Base-by-base conservation (phyloP, 2,329 filamentous ascomycete species). In the Curvularia lunata region DNA sequence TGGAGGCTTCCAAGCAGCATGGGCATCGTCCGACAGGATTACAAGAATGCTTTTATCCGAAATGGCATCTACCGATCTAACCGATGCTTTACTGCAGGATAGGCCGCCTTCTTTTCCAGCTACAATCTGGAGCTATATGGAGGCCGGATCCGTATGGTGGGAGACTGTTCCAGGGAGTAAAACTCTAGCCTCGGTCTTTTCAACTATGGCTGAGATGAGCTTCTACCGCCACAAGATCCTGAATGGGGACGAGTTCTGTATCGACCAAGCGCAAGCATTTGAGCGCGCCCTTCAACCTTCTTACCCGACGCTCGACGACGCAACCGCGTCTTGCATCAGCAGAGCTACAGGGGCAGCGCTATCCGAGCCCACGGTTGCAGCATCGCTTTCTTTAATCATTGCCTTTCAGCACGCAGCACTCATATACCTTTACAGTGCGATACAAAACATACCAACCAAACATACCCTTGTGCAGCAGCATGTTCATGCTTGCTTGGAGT, bases 1-100 rank as follows among this genome's bases (percentile, higher is more conserved):
- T 86, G 13, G 90, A 91, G 5, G 90, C 6, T 59, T 64, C 12
- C 37, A 54, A 28, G 38, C 56, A 12, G 54, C 54, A 7, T 56
- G 51, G 48, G 42, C 28, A 21, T 48, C 51, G 6, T 59, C 52
- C 4, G 56, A 59, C 23, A 57, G 48, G 27, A 54, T 57, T 18
- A 57, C 51, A 1, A 56, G 54, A 21, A 62, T 64, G 59, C 51
- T 64, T 4, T 50, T 64, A 8, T 62, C 59, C 7, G 59, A 64
- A 50, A 52, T 64, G 27, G 61, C 61, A 34, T 62, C 61, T 23
- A 64, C 61, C 6, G 61, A 64, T 53, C 51, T 64, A 13, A 64
- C 61, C 12, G 56, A 54, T 23, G 61, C 61, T 12, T 28, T 64
- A 38, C 53, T 64, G 9, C 61, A 60, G 32, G 59, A 52, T 21